Conservation (phyloP, 345 rosid genomes). For the Sisymbrium altissimum region DNA sequence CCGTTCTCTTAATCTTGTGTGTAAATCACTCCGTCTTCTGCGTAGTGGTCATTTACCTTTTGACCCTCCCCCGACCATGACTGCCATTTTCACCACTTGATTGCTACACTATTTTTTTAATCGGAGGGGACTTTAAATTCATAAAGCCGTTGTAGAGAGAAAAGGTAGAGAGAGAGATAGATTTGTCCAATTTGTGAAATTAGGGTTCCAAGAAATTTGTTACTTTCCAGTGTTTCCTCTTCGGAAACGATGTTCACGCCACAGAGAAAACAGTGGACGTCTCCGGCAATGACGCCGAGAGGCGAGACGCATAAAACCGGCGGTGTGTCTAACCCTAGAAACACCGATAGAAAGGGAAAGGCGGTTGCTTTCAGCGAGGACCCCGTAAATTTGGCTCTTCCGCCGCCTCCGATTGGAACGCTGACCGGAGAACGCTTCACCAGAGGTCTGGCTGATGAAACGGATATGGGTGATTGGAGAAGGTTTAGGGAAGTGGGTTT, state of each 20-base stretch:
- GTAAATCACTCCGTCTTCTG: background rate
- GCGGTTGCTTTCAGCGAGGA: constrained; percentile 49
- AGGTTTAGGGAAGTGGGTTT: constrained; percentile 80
- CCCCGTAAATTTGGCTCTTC: constrained; percentile 32
- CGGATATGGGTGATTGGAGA: constrained; percentile 69
- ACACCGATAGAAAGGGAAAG: constrained; percentile 58
- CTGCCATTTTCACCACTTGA: background rate
- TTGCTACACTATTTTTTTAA: background rate
- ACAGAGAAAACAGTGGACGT: constrained; percentile 46
- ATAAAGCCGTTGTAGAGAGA: constrained; percentile 27
- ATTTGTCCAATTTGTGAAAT: background rate
- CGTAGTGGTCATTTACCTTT: background rate
- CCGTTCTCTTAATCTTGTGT: background rate
- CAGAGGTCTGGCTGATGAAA: constrained; percentile 18
- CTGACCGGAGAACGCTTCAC: constrained; percentile 33
- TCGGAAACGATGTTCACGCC: constrained; percentile 58
- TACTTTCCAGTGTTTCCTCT: background rate
- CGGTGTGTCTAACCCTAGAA: constrained; percentile 27
- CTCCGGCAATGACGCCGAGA: constrained; percentile 42
- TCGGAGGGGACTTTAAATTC: background rate
- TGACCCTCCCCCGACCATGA: background rate
- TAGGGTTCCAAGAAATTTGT: constrained; percentile 12
- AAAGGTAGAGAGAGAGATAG: background rate
- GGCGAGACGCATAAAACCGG: constrained; percentile 31
- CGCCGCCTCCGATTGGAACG: constrained; percentile 58